Evolutionary conservation across 2,329 filamentous ascomycete genomes (phyloP).

Genomic region (Calycina marina): DNA sequence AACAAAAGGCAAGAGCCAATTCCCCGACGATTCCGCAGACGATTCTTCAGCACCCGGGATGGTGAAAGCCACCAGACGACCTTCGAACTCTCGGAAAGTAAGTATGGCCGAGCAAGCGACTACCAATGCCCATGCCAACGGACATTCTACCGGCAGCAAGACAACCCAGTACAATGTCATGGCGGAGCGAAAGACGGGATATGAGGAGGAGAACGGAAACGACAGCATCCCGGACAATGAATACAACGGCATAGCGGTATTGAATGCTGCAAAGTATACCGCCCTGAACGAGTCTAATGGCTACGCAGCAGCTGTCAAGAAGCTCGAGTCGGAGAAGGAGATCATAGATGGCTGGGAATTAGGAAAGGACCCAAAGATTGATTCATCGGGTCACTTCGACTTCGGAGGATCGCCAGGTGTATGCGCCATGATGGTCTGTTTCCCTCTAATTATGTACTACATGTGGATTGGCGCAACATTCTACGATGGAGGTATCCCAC

Average conservation of each 20-base stretch:
- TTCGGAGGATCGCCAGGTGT: conserved; percentile 83
- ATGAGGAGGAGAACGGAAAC: not conserved
- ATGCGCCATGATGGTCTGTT: conserved; percentile 73
- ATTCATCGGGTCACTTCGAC: conserved; percentile 54
- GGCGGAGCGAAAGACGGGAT: too few relatives aligned
- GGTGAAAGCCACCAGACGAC: conserved; percentile 7
- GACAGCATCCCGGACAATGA: not conserved
- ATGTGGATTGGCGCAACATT: conserved; percentile 97
- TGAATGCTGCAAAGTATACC: conserved; percentile 3
- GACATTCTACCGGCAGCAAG: conserved; percentile 3
- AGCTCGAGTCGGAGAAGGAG: conserved; percentile 2
- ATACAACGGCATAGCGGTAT: conserved; percentile 1
- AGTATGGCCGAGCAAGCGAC: conserved; percentile 14
- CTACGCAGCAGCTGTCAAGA: conserved; percentile 3
- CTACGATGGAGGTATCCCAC: conserved; percentile 73
- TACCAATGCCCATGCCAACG: conserved; percentile 5
- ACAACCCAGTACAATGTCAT: too few relatives aligned
- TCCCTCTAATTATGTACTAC: conserved; percentile 95
- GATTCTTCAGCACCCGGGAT: conserved; percentile 22
- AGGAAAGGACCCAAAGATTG: conserved; percentile 45
- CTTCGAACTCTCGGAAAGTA: conserved; percentile 9
- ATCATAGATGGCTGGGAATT: conserved; percentile 41
- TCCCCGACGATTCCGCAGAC: conserved; percentile 19
- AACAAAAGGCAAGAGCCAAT: conserved; percentile 19
- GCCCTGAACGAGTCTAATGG: conserved; percentile 7